These are phyloP conservation scores for Quercus lobata DNA, from an alignment of 331 rosid genomes.

Conservation along the genomic window DNA sequence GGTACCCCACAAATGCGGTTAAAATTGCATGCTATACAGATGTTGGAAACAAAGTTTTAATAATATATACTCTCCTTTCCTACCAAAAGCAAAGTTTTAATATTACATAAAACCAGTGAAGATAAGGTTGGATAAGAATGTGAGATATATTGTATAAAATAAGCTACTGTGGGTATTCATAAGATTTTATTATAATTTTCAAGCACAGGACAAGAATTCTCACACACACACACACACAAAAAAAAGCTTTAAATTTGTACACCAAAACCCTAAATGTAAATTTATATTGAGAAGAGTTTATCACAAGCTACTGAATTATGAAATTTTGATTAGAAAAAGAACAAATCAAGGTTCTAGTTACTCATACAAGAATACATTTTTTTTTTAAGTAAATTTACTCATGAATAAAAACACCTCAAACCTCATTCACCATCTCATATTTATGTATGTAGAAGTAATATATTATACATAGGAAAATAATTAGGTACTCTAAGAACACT, in stretches of 20 bases:
- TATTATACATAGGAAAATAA: too few relatives aligned
- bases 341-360: too few relatives aligned
- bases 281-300: neutral
- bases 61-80: too few relatives aligned
- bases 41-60: neutral
- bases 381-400: neutral
- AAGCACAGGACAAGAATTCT: neutral
- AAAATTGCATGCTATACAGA: too few relatives aligned
- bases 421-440: too few relatives aligned
- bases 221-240: neutral
- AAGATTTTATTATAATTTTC: neutral
- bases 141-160: neutral
- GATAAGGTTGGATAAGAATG: slow-evolving; percentile 18
- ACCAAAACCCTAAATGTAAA: neutral
- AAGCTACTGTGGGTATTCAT: neutral
- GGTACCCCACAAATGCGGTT: neutral
- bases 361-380: too few relatives aligned
- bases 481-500: too few relatives aligned
- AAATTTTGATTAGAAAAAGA: neutral
- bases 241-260: neutral
- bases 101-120: neutral
- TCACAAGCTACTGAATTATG: neutral
- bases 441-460: too few relatives aligned
- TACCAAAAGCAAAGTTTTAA: neutral
- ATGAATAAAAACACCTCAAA: too few relatives aligned